Evolutionary conservation across 2,329 filamentous ascomycete species (phyloP), one percentile per base, ranked within the genome.

Genomic region (Trichoderma sp.): DNA sequence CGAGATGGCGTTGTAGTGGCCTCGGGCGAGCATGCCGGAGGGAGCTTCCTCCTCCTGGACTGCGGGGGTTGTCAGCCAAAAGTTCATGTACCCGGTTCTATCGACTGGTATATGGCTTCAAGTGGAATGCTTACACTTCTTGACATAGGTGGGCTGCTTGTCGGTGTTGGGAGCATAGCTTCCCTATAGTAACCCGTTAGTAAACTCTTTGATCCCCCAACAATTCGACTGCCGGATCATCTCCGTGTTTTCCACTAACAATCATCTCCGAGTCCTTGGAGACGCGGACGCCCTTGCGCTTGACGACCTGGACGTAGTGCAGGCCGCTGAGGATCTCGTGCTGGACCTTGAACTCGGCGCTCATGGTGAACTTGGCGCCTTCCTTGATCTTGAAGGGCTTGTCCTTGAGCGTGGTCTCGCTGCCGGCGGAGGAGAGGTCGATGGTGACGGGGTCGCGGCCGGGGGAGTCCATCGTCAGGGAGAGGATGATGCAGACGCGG

Each of bases 221-320:
- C 19, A 28, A 19, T 17, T 15, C 5, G 5, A 52, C 3, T 9
- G 28, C 14, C 19, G 10, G 19, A 24, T 24, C 21, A 24, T 24
- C 28, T 7, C 24, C 5, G 5, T 34, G n/a, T 28, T 14, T 39
- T 45, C 41, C 26, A 83, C 89, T 74, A 79, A 95, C 93, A 85
- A 99, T 90, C 95, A 99, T 99, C 82, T 98, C 94, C 72, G 96
- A 91, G 74, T 95, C 90, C 86, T 97, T 99, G 82, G 90, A 91
- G 67, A 94, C 87, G 66, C 87, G 87, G 76, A 98, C 85, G 63
- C 91, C 91, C 83, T 93, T 93, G 72, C 93, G 85, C 85, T 95
- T 96, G 68, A 97, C 91, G 47, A 93, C 86, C 81, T 99, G 95
- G 65, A 99, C 86, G 78, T 98, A 99, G 82, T 97, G 96, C 75